Evolutionary conservation across 1,284 basidiomycete species (phyloP).

Genomic region (Meira nashicola): DNA sequence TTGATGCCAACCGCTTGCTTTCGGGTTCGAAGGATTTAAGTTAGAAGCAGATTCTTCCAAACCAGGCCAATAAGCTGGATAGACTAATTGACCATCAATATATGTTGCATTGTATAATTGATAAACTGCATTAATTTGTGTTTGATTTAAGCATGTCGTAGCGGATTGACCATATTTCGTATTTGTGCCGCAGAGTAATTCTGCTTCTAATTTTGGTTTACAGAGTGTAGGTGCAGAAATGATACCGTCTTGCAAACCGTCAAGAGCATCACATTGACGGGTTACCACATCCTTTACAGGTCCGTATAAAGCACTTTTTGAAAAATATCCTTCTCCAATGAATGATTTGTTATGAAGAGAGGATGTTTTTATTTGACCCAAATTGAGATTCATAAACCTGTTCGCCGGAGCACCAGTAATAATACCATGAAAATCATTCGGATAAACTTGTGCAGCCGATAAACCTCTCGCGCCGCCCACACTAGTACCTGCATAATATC

Average conservation of each 20-base stretch:
- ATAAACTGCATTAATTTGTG: conserved; percentile 6
- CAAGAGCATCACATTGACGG: conserved; percentile 52
- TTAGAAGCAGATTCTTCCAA: conserved; percentile 7
- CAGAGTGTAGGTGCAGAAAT: conserved; percentile 38
- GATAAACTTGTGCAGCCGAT: conserved; percentile 30
- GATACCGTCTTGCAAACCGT: conserved; percentile 53
- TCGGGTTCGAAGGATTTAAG: conserved; percentile 12
- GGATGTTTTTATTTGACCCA: conserved; percentile 15
- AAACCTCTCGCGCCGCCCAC: conserved; percentile 44
- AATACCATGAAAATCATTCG: conserved; percentile 50
- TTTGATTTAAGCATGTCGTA: conserved; percentile 10
- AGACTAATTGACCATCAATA: conserved; percentile 15
- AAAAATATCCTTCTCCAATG: conserved; percentile 16
- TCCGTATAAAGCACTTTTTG: not conserved
- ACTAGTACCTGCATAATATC: conserved; percentile 40
- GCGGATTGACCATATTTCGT: not conserved
- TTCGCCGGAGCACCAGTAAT: conserved; percentile 49
- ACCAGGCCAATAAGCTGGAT: conserved; percentile 17
- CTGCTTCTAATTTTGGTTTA: conserved; percentile 19
- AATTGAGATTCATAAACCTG: conserved; percentile 32
- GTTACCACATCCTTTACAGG: conserved; percentile 43
- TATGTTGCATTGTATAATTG: conserved; percentile 7
- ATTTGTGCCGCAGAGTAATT: conserved; percentile 13
- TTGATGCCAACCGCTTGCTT: conserved; percentile 44
- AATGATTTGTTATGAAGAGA: conserved; percentile 9